Base-by-base conservation (phyloP, 352 stramenopile genomes). In the Phytophthora chlamydospora region DNA sequence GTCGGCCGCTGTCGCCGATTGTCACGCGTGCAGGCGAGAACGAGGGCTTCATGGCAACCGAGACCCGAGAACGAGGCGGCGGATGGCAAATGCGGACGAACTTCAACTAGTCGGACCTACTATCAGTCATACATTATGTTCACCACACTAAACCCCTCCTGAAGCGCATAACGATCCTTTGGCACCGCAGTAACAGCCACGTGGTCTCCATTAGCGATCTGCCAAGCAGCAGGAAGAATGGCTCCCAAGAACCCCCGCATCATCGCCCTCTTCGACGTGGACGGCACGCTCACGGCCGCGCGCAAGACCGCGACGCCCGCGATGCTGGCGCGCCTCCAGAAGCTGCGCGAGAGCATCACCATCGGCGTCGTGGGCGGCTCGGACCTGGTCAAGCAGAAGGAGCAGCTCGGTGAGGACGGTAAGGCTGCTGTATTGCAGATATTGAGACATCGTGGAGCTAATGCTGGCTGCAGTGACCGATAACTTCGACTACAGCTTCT, bases 401-500 rank as follows among this genome's bases (percentile, higher is more conserved):
- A 99, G 69, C 98, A 99, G 73, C 88, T 99, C 16, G 98, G 98
- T 51, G 85, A 97, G 45, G 82, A 91, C 55, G 88, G 90, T 97
- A 49, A 33, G 71, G n/a, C 33, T 7, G 40, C 21, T 42, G 24
- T 29, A 6, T 4, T 6, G 24, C 24, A 29, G 24, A 29, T 29
- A 29, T 29, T 29, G 4, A 3, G 24, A 29, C 24, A 29, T 6
- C 3, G 2, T 29, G 40, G 6, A 33, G 17, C 29, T 32, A 50
- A 24, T 2, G 17, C 50, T 16, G 35, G 17, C n/a, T 65, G 46
- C 62, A 96, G 89, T 99, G 42, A 82, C 87, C n/a, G 68, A 94
- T 45, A 79, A 98, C 21, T 99, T 99, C 69, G 96, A 98, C 68
- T 99, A 98, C 84, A 99, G 97, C 81, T 99, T 99, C 75, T 98